Evolutionary conservation across 2,329 filamentous ascomycete genomes (phyloP).

Genomic region (Penicillium sumatraense): DNA sequence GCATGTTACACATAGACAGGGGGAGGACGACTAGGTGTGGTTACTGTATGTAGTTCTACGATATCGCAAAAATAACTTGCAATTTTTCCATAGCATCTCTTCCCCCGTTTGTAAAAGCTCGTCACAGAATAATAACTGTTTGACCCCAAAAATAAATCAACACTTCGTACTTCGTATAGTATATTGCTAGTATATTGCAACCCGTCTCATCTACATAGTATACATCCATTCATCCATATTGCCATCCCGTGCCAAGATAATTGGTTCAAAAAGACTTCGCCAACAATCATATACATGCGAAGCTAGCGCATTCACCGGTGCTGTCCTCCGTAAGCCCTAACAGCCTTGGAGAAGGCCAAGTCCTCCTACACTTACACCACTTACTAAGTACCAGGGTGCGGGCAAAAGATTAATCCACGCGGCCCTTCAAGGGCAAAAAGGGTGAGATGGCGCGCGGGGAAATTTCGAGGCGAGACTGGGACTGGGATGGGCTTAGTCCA

Average conservation of each 20-base stretch:
- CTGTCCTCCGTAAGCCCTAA: constrained; percentile 18
- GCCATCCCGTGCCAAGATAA: not conserved
- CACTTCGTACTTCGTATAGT: too few relatives aligned
- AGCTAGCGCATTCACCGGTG: not conserved
- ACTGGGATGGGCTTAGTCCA: not conserved
- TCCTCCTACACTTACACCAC: too few relatives aligned
- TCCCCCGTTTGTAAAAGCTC: too few relatives aligned
- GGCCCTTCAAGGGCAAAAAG: not conserved
- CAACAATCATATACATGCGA: not conserved
- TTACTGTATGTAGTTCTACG: not conserved
- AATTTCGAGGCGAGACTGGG: not conserved
- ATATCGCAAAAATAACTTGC: too few relatives aligned
- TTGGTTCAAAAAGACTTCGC: not conserved
- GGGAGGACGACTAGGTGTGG: not conserved
- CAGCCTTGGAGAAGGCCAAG: not conserved
- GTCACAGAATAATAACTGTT: too few relatives aligned
- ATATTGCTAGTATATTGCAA: too few relatives aligned
- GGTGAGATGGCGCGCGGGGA: constrained; percentile 1
- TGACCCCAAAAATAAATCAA: too few relatives aligned
- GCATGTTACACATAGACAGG: not conserved
- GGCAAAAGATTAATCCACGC: constrained; percentile 1
- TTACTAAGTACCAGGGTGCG: not conserved
- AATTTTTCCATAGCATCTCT: too few relatives aligned
- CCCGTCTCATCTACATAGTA: too few relatives aligned
- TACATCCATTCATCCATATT: too few relatives aligned